Conservation (phyloP, 345 rosid species). For the Corchorus capsularis region DNA sequence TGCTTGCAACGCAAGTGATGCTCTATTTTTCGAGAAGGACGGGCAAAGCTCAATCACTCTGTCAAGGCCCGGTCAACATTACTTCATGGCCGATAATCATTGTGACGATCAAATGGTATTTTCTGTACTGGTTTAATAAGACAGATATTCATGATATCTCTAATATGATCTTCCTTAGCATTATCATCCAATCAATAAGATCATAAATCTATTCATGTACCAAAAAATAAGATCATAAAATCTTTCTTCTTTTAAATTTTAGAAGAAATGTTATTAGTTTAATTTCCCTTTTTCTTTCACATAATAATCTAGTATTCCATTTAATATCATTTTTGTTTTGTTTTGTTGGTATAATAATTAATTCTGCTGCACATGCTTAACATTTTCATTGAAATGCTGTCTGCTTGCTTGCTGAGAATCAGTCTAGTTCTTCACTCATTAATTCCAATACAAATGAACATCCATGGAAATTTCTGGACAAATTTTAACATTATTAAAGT, state of each 20-base stretch:
- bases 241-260: not conserved
- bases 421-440: not conserved
- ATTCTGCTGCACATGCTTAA: no score
- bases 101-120: constrained; percentile 14
- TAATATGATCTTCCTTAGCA: not conserved
- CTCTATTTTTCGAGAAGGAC: not conserved
- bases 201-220: not conserved
- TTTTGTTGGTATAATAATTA: no score
- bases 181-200: not conserved
- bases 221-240: no score
- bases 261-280: not conserved
- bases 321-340: no score
- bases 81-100: constrained; percentile 11
- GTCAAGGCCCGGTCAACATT: constrained; percentile 3
- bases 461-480: not conserved
- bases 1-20: constrained; percentile 16
- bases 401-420: not conserved
- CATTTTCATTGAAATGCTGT: not conserved
- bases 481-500: no score
- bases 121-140: constrained; percentile 3
- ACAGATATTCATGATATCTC: not conserved
- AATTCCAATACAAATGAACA: not conserved
- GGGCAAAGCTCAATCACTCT: constrained; percentile 11
- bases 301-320: no score
- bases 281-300: no score